Evolutionary conservation across 1,284 basidiomycete genomes (phyloP).

Genomic region (Boletus coffeatus): DNA sequence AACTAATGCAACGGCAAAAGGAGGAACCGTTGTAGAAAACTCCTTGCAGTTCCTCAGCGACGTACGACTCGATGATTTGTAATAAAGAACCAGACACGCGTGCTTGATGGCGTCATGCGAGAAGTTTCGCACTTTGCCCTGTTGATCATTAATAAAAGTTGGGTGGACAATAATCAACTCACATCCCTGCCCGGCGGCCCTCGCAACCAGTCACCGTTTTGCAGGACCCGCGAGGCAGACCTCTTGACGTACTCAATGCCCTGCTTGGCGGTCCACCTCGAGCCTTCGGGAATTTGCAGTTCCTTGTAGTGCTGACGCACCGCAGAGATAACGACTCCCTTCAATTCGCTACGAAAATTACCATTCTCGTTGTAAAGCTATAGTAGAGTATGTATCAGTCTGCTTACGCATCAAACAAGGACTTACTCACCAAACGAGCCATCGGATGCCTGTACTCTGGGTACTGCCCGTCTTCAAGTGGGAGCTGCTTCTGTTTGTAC

Average conservation of each 20-base stretch:
- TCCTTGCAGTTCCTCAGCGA: neutral
- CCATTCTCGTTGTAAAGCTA: neutral
- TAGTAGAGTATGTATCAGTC: neutral
- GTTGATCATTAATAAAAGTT: neutral
- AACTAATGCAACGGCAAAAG: neutral
- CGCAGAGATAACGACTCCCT: neutral
- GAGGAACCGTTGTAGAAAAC: neutral
- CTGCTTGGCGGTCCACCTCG: neutral
- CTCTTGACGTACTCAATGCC: neutral
- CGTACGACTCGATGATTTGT: neutral
- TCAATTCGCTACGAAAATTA: neutral
- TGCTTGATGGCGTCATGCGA: neutral
- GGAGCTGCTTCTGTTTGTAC: neutral
- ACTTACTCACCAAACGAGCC: neutral
- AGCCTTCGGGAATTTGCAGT: neutral
- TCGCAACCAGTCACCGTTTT: neutral
- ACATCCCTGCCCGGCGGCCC: neutral
- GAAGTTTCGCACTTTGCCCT: neutral
- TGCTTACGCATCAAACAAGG: neutral
- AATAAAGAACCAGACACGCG: neutral
- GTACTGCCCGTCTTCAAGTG: neutral
- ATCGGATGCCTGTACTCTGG: neutral
- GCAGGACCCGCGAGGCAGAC: neutral
- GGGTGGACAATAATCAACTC: neutral
- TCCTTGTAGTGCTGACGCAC: neutral